phyloP scores from a whole-genome alignment of 2,329 filamentous ascomycete species.

The Fusarium ramigenum region DNA sequence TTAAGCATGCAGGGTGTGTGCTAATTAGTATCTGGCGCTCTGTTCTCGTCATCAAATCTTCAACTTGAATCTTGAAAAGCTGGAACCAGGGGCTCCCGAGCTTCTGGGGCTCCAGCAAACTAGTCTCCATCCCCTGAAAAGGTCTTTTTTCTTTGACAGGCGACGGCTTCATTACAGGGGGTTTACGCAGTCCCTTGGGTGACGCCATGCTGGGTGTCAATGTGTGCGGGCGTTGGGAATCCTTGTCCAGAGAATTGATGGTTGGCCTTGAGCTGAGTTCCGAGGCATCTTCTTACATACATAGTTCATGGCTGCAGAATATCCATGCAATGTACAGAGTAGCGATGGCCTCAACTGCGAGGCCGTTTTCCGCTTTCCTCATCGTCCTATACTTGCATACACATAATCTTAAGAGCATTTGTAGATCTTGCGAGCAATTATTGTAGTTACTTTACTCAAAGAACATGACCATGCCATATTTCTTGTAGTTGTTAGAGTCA shows the following conservation, averaged over 20 bases:
- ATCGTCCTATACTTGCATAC: neutral
- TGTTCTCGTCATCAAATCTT: slow-evolving; percentile 31
- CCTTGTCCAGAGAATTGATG: neutral
- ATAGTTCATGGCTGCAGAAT: neutral
- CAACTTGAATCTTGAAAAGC: slow-evolving; percentile 33
- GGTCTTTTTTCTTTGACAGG: slow-evolving; percentile 30
- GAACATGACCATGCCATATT: neutral
- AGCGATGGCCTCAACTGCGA: slow-evolving; percentile 16
- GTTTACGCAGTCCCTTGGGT: slow-evolving; percentile 29
- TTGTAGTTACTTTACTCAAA: neutral
- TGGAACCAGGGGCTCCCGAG: slow-evolving; percentile 32
- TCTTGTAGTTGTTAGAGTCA: neutral
- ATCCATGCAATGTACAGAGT: neutral
- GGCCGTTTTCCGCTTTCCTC: slow-evolving; percentile 5
- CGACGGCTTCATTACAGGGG: slow-evolving; percentile 34
- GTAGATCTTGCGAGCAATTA: neutral
- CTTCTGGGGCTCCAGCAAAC: slow-evolving; percentile 5
- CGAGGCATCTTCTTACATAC: neutral
- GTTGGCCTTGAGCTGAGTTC: neutral
- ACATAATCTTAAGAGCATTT: slow-evolving; percentile 27
- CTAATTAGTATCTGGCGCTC: neutral
- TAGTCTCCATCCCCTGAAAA: slow-evolving; percentile 17
- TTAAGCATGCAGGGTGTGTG: slow-evolving; percentile 8
- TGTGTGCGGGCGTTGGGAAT: slow-evolving; percentile 12
- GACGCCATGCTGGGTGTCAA: slow-evolving; percentile 28